Conservation (phyloP, 1,284 basidiomycete genomes). For the Anthracocystis panici-leucophaei region DNA sequence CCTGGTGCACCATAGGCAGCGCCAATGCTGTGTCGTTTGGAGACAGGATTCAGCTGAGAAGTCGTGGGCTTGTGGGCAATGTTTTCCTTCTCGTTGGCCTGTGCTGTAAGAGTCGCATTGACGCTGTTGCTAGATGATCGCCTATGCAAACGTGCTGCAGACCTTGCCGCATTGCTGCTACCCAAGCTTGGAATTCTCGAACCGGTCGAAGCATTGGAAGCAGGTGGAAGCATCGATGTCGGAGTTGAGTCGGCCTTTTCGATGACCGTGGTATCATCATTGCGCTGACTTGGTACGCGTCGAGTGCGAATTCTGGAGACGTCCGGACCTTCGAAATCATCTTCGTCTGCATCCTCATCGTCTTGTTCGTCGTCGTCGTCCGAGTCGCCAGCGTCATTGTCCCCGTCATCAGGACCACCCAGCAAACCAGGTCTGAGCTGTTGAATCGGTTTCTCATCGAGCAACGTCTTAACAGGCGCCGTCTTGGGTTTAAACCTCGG, state of each 20-base stretch:
- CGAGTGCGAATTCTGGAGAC: conserved; percentile 37
- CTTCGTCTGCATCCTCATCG: conserved; percentile 9
- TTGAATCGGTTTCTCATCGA: conserved; percentile 22
- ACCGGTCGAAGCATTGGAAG: background rate
- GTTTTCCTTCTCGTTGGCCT: conserved; percentile 30
- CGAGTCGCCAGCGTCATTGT: conserved; percentile 4
- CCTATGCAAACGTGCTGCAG: background rate
- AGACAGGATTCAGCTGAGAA: background rate
- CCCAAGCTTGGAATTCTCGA: conserved; percentile 38
- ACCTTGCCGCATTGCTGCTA: background rate
- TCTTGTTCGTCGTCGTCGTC: conserved; percentile 12
- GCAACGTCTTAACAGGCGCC: conserved; percentile 22
- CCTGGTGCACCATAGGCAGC: background rate
- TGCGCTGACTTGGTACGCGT: background rate
- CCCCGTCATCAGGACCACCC: background rate
- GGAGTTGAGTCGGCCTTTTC: background rate
- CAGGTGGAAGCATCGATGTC: conserved; percentile 3
- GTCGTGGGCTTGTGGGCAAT: background rate
- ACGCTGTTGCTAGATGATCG: conserved; percentile 24
- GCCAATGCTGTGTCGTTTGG: conserved; percentile 23
- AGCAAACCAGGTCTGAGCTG: conserved; percentile 1
- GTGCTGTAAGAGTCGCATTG: background rate
- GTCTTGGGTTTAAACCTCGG: conserved; percentile 22
- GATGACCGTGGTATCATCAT: background rate
- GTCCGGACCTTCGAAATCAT: conserved; percentile 25